These are phyloP conservation scores for Dryas integrifolia DNA, from an alignment of 331 rosid genomes.

Conservation along the genomic window DNA sequence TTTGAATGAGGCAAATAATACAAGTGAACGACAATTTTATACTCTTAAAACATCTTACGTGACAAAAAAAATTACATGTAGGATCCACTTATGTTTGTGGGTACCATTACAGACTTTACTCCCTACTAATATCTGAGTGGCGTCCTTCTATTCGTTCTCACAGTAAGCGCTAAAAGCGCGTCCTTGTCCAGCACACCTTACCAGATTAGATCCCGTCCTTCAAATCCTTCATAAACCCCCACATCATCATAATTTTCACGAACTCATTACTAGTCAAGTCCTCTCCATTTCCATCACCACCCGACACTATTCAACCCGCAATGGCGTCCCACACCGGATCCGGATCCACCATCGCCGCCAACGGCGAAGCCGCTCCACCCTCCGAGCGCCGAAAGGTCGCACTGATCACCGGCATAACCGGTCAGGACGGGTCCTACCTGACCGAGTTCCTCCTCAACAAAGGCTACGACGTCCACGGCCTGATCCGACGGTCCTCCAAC, in stretches of 20 bases:
- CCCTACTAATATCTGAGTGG: neutral
- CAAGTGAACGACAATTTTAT: no score
- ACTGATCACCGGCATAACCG: conserved; percentile 89
- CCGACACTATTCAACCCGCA: conserved; percentile 4
- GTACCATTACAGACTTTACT: no score
- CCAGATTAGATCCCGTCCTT: conserved; percentile 2
- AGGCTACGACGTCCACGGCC: conserved; percentile 89
- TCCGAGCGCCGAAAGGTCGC: conserved; percentile 51
- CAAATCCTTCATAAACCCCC: neutral
- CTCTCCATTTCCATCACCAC: conserved; percentile 10
- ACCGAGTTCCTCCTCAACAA: conserved; percentile 83
- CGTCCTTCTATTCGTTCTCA: neutral
- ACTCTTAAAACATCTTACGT: no score
- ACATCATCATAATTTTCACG: neutral
- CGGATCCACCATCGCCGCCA: conserved; percentile 16
- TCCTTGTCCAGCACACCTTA: neutral
- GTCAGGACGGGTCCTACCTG: conserved; percentile 95
- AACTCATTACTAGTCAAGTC: neutral
- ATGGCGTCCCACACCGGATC: conserved; percentile 55
- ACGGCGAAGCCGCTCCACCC: conserved; percentile 33
- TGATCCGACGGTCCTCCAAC: conserved; percentile 93
- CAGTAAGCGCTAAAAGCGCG: conserved; percentile 11
- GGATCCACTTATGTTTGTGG: no score
- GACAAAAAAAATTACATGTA: no score
- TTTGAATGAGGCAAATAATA: no score